These are phyloP conservation scores for Wickerhamomyces pijperi DNA, from an alignment of 805 yeast genomes.

Conservation along the genomic window DNA sequence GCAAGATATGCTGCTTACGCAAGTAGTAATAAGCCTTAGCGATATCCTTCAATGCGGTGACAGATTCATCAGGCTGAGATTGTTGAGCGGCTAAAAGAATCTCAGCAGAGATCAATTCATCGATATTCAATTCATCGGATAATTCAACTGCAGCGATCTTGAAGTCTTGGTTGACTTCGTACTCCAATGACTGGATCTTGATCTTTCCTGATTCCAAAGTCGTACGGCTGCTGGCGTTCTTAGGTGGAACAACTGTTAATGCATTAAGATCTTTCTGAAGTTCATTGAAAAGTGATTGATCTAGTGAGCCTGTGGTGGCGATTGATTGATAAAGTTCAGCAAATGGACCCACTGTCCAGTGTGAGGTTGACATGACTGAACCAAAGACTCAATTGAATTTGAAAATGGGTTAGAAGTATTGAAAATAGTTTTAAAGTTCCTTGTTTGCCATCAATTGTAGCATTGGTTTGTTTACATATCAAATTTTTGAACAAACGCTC, in stretches of 20 bases:
- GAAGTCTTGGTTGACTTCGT: slow-evolving; percentile 55
- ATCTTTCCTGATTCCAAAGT: slow-evolving; percentile 35
- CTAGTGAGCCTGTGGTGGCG: slow-evolving; percentile 6
- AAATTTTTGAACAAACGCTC: background rate
- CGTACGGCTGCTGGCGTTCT: slow-evolving; percentile 35
- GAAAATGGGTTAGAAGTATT: too few relatives aligned
- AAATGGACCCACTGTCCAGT: slow-evolving; percentile 15
- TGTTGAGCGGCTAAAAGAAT: slow-evolving; percentile 27
- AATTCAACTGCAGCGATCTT: slow-evolving; percentile 44
- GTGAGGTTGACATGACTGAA: slow-evolving; percentile 1
- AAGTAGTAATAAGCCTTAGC: slow-evolving; percentile 61
- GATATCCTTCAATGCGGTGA: slow-evolving; percentile 31
- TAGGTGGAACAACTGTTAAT: slow-evolving; percentile 30
- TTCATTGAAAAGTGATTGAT: slow-evolving; percentile 9
- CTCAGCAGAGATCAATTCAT: slow-evolving; percentile 70
- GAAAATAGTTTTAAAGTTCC: too few relatives aligned
- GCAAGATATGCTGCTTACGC: slow-evolving; percentile 65
- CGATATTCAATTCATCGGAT: slow-evolving; percentile 59
- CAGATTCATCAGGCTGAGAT: slow-evolving; percentile 34
- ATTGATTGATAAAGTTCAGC: slow-evolving; percentile 10
- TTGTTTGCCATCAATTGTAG: too few relatives aligned
- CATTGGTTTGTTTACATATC: background rate
- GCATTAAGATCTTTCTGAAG: slow-evolving; percentile 34
- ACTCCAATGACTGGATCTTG: slow-evolving; percentile 42
- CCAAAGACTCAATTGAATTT: background rate